Conservation (phyloP, 2,329 filamentous ascomycete genomes). For the Proliferodiscus dingleyae region DNA sequence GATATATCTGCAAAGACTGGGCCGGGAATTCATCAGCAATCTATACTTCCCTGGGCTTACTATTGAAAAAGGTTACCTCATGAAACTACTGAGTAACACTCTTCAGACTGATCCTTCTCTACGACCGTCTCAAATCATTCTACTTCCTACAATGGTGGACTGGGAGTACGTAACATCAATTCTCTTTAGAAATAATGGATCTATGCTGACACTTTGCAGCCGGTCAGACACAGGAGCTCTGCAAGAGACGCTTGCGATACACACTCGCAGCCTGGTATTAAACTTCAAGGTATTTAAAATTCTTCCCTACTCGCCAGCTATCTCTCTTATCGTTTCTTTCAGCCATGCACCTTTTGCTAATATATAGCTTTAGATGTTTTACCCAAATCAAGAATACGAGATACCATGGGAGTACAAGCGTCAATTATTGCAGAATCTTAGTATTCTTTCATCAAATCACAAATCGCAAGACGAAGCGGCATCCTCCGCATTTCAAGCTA, state of each 20-base stretch:
- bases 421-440: conserved; percentile 1
- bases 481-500: background rate
- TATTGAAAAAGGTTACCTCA: background rate
- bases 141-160: background rate
- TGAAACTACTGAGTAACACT: background rate
- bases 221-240: background rate
- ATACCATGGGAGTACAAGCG: conserved; percentile 1
- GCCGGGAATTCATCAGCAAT: background rate
- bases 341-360: too few relatives aligned
- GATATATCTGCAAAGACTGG: background rate
- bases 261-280: background rate
- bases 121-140: background rate
- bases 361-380: too few relatives aligned
- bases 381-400: background rate
- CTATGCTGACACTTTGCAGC: background rate
- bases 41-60: background rate
- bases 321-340: too few relatives aligned
- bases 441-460: background rate
- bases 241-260: background rate
- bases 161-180: background rate
- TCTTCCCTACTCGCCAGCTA: too few relatives aligned
- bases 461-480: background rate
- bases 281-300: conserved; percentile 1
- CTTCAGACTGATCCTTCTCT: background rate
- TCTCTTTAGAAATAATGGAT: background rate